Conservation (phyloP, 257 asterid genomes). For the Jacaranda mimosifolia region DNA sequence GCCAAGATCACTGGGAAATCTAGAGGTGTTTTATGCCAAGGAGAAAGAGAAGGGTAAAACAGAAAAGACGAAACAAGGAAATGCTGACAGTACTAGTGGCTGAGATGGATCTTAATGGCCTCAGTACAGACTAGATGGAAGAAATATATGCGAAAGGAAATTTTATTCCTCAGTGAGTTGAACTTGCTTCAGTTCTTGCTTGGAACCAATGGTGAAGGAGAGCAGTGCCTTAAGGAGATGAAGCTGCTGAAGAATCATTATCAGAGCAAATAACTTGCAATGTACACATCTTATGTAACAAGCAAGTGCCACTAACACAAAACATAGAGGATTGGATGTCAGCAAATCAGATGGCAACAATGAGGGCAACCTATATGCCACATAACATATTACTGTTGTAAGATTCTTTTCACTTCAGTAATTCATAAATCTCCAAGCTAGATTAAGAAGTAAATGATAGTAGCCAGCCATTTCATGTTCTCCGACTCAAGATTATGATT, state of each 20-base stretch:
- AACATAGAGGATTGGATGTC: not conserved
- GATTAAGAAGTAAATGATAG: not conserved
- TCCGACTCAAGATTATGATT: conserved; percentile 9
- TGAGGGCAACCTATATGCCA: not conserved
- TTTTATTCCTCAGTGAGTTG: not conserved
- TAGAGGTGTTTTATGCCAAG: not conserved
- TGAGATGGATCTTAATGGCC: not conserved
- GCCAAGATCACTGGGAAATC: conserved; percentile 6
- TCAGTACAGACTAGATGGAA: not conserved
- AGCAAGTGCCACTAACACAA: not conserved
- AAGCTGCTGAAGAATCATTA: conserved; percentile 5
- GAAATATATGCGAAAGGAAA: no score
- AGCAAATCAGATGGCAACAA: conserved; percentile 19
- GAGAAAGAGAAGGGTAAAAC: not conserved
- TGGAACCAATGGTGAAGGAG: conserved; percentile 3
- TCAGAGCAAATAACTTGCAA: conserved; percentile 7
- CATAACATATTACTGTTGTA: not conserved
- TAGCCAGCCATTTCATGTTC: conserved; percentile 20
- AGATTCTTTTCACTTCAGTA: conserved; percentile 15
- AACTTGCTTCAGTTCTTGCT: conserved; percentile 4
- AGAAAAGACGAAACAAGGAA: conserved; percentile 10
- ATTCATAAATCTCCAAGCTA: conserved; percentile 26
- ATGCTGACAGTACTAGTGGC: not conserved
- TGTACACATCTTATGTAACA: conserved; percentile 6
- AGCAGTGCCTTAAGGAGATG: conserved; percentile 7